Evolutionary conservation across 805 yeast species (phyloP).

Genomic region (Yarrowia sp.): DNA sequence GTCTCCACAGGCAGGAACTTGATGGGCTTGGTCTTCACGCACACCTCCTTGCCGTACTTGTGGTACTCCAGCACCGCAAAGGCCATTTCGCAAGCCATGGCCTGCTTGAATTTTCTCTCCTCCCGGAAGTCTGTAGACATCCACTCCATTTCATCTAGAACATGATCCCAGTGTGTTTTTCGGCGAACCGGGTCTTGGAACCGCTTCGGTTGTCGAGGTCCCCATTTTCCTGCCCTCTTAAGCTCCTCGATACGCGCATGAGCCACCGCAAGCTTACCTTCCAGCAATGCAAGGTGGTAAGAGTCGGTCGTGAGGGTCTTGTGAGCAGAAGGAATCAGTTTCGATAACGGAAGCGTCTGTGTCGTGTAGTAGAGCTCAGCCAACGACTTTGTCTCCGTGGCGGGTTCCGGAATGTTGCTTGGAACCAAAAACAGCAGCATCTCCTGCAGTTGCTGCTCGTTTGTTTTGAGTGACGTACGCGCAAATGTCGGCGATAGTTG

Average conservation of each 20-base stretch:
- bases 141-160: conserved; percentile 81
- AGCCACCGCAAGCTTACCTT: conserved; percentile 86
- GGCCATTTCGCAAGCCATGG: conserved; percentile 67
- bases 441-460: conserved; percentile 30
- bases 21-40: conserved; percentile 56
- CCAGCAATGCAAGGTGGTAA: conserved; percentile 79
- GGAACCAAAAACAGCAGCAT: conserved; percentile 38
- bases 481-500: conserved; percentile 6
- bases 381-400: conserved; percentile 46
- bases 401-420: conserved; percentile 41
- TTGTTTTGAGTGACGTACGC: conserved; percentile 3
- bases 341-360: conserved; percentile 81
- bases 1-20: conserved; percentile 32
- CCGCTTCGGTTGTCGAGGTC: conserved; percentile 76
- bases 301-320: conserved; percentile 82
- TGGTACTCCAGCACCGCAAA: conserved; percentile 75
- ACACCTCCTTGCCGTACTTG: conserved; percentile 67
- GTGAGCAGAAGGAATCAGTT: conserved; percentile 78
- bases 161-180: conserved; percentile 65
- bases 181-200: conserved; percentile 61
- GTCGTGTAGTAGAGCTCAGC: conserved; percentile 85
- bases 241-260: conserved; percentile 90
- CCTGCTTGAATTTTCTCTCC: conserved; percentile 63
- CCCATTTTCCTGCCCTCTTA: conserved; percentile 85
- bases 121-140: conserved; percentile 75